Evolutionary conservation across 148 eudicot species (phyloP).

Genomic region (Vaccinium corymbosum): DNA sequence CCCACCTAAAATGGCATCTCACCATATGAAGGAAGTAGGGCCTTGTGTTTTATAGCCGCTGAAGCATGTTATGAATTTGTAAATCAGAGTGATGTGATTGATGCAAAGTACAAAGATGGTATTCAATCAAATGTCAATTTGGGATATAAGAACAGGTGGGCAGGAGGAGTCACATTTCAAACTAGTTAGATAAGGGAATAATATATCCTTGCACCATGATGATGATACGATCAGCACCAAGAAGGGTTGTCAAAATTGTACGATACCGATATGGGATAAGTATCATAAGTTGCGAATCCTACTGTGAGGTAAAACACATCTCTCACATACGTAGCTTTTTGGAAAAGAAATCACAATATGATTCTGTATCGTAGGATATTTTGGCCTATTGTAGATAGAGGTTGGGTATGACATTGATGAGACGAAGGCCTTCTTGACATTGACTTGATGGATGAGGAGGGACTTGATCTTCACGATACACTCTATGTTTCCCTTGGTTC

Average conservation of each 20-base stretch:
- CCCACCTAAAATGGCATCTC: neutral
- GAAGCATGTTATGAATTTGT: neutral
- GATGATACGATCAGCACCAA: neutral
- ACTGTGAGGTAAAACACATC: neutral
- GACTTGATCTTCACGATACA: neutral
- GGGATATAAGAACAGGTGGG: neutral
- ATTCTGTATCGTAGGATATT: neutral
- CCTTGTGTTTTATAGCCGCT: neutral
- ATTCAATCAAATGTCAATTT: neutral
- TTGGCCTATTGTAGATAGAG: neutral
- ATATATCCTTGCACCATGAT: neutral
- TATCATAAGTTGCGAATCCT: neutral
- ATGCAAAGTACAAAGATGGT: neutral
- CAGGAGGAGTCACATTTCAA: neutral
- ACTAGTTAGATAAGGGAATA: neutral
- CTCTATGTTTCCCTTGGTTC: neutral
- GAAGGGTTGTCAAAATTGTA: neutral
- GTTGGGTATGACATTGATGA: neutral
- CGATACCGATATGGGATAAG: too few species aligned
- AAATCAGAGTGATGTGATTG: neutral
- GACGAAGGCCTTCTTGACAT: neutral
- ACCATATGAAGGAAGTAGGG: neutral
- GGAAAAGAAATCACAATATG: too few species aligned
- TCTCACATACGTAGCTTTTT: neutral
- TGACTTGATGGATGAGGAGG: neutral